Evolutionary conservation across 2,329 filamentous ascomycete genomes (phyloP).

Genomic region (Apiospora sp.): DNA sequence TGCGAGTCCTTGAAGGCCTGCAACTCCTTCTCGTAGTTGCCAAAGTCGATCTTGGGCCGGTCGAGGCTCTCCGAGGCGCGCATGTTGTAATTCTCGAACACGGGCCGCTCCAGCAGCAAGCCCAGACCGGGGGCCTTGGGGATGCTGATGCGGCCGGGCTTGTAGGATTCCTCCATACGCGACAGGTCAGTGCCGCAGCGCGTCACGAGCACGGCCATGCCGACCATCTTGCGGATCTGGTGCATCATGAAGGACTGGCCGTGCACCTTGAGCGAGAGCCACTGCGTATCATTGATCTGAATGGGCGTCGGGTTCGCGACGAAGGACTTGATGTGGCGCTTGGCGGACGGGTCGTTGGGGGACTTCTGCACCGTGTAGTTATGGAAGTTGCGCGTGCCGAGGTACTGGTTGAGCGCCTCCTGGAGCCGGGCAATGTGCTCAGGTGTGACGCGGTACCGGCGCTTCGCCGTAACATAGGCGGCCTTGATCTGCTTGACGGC

Average conservation of each 20-base stretch:
- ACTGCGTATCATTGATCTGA: constrained; percentile 90
- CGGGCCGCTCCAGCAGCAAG: constrained; percentile 85
- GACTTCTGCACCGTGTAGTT: constrained; percentile 97
- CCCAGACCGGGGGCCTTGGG: constrained; percentile 93
- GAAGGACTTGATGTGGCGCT: constrained; percentile 93
- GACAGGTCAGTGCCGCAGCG: constrained; percentile 80
- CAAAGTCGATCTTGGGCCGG: constrained; percentile 78
- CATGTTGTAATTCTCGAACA: constrained; percentile 89
- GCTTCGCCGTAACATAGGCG: constrained; percentile 83
- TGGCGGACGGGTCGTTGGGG: constrained; percentile 81
- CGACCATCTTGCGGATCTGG: constrained; percentile 99
- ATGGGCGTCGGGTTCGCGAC: constrained; percentile 77
- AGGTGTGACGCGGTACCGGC: constrained; percentile 80
- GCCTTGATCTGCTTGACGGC: constrained; percentile 79
- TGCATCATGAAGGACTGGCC: constrained; percentile 99
- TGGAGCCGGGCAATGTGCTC: constrained; percentile 79
- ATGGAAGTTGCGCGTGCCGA: constrained; percentile 91
- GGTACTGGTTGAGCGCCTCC: constrained; percentile 75
- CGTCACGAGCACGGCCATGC: constrained; percentile 85
- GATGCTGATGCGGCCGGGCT: constrained; percentile 77
- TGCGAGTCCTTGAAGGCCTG: constrained; percentile 88
- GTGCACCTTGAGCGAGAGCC: constrained; percentile 94
- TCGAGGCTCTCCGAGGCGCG: constrained; percentile 70
- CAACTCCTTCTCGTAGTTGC: constrained; percentile 78
- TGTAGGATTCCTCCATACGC: constrained; percentile 79